Evolutionary conservation across 2,329 filamentous ascomycete species (phyloP), one percentile per base, ranked within the genome.

Genomic region (Aphanoascus verrucosus): DNA sequence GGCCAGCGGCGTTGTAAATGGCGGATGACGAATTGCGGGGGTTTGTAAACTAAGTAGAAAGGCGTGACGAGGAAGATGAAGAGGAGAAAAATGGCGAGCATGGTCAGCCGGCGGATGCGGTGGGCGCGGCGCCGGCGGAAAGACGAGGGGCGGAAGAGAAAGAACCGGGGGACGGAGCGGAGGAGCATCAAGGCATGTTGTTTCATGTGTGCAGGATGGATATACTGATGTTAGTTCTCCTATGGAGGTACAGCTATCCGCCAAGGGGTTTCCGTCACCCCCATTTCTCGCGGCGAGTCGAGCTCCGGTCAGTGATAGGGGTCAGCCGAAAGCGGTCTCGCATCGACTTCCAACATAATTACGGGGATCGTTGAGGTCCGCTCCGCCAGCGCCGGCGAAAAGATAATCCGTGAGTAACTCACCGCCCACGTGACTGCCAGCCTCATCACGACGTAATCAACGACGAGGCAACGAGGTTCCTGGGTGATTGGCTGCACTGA

Each of bases 41-140:
- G 88, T 66, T 88, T 89, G 77, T 94, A 94, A 61, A 94, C 74
- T 58, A 80, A 67, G 72, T 88, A 93, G 59, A 84, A 71, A 49
- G 67, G 76, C n/a, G 43, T 42, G 34, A 50, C 34, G 20, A 58
- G 19, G 19, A 50, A 31, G 31, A 43, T 14, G 19, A 54, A 19
- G 38, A 56, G 14, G 43, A 20, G n/a, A 28, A 52, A 38, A 12
- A 51, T 31, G 41, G 49, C 40, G 32, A 53, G 23, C 44, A 53
- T 54, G 15, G 40, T 54, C 5, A 52, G 31, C 1, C 19, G 41
- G 5, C 50, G 41, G 34, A 17, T 46, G 34, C 50, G 50, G 9
- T 40, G 34, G 7, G 50, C 50, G 5, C 50, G 50, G n/a, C 50
- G 42, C n/a, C 32, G 34, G 42, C 50, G 41, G 42, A 52, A 52